Evolutionary conservation across 305 asterid species (phyloP), one percentile per base, ranked within the genome.

Genomic region (Vinca major): DNA sequence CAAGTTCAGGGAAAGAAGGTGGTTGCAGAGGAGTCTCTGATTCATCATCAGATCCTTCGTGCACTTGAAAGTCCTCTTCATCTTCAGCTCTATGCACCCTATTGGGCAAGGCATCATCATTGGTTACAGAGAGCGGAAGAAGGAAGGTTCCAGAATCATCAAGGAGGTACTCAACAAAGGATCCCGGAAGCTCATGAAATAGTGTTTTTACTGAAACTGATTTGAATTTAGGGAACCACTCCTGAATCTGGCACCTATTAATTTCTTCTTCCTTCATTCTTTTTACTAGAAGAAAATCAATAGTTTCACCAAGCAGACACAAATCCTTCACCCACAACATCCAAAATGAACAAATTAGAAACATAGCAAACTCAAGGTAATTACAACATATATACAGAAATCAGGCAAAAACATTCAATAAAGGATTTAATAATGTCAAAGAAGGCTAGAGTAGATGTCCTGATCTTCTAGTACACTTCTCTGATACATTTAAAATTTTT

Each of bases 191-290:
- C 69, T 86, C 84, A 47, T 80, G 88, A 7, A 88, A 76, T 43
- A 58, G 17, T 65, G 97, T 85, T 80, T 80, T 88, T 16, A 92
- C 72, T 58, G 98, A 88, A 69, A 78, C 48, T 41, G 83, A 79
- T 73, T 79, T 84, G 80, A 90, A 92, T 69, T 78, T 86, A 0
- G 96, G 98, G 76, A 85, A 90, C 97, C 97, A 90, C 75, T 86
- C 95, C 67, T 92, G 98, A 77, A 92, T 88, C 79, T 92, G 96
- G 78, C 97, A 92, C 71, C 86, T 78, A 69, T 85, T 84, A 36
- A 90, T 80, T 66, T 92, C 97, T 74, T 84, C 91, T 83, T 74
- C 82, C 71, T 76, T 86, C 96, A 89, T 91, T 26, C 33, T 26
- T 41, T 63, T 67, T 40, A 55, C 51, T 1, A 41, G 49, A n/a